Evolutionary conservation across 1,284 basidiomycete genomes (phyloP).

Genomic region (Boletus sp.): DNA sequence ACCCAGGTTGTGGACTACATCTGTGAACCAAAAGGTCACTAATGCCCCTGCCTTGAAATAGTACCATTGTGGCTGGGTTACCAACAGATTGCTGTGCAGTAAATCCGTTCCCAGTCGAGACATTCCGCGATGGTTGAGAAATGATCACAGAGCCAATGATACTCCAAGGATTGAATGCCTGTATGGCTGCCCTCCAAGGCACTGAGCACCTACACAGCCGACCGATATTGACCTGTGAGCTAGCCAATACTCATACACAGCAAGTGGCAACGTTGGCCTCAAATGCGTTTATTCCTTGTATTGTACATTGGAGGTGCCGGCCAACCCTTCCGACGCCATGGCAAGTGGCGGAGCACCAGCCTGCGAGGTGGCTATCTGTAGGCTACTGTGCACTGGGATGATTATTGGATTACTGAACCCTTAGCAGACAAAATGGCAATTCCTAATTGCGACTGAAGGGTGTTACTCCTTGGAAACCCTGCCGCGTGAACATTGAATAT

Average conservation of each 20-base stretch:
- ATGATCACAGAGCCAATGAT: constrained; percentile 6
- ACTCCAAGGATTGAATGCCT: constrained; percentile 8
- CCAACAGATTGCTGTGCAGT: constrained; percentile 14
- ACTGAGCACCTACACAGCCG: constrained; percentile 5
- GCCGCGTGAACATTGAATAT: too few species aligned
- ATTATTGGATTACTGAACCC: background rate
- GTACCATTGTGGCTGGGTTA: constrained; percentile 12
- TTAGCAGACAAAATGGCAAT: too few species aligned
- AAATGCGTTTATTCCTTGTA: too few species aligned
- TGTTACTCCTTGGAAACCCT: too few species aligned
- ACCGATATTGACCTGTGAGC: background rate
- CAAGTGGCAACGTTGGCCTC: constrained; percentile 1
- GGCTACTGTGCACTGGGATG: too few species aligned
- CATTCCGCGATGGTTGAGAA: constrained; percentile 20
- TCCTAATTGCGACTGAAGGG: too few species aligned
- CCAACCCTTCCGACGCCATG: background rate
- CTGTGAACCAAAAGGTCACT: too few species aligned
- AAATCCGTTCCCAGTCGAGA: constrained; percentile 11
- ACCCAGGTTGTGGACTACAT: too few species aligned
- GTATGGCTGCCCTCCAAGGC: constrained; percentile 6
- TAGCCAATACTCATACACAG: constrained; percentile 8
- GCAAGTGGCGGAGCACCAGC: background rate
- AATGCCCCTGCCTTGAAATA: background rate
- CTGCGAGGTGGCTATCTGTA: too few species aligned
- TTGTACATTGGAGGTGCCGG: background rate